A percentile compares a stretch with the other conserved stretches of the same genome.
phyloP scores from a whole-genome alignment of 352 stramenopile species.

The Globisporangium sylvaticum region DNA sequence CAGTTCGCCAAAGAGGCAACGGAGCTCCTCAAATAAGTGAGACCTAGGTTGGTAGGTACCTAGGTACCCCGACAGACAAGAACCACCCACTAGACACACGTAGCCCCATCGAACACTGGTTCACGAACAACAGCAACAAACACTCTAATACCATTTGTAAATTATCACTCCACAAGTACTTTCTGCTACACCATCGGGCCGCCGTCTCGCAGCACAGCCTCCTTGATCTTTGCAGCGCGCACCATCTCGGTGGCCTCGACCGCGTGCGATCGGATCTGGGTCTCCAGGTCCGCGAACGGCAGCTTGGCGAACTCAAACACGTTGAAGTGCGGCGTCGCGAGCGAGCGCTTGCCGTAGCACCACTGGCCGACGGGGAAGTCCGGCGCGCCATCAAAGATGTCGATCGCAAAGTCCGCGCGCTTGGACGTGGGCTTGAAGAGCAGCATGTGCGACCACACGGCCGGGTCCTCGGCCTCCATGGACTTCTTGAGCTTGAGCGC shows the following conservation, averaged over 20 bases:
- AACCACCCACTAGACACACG: not conserved
- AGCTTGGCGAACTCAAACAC: constrained; percentile 21
- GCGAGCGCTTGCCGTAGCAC: constrained; percentile 44
- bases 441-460: constrained; percentile 68
- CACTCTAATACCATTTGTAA: not conserved
- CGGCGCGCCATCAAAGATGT: constrained; percentile 36
- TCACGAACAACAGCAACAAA: not conserved
- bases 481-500: not conserved
- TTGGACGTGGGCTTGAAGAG: constrained; percentile 50
- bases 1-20: constrained; percentile 29
- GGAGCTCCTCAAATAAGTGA: constrained; percentile 14
- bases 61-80: not conserved
- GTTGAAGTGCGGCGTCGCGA: constrained; percentile 33
- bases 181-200: not conserved
- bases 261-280: constrained; percentile 23
- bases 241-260: constrained; percentile 20
- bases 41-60: not conserved
- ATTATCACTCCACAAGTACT: not conserved
- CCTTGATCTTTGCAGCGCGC: constrained; percentile 2
- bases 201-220: not conserved
- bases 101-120: not conserved
- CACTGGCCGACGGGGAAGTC: constrained; percentile 41
- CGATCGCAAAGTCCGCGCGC: constrained; percentile 42
- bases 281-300: constrained; percentile 27
- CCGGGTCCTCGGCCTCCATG: constrained; percentile 31